These are phyloP conservation scores for Fomitopsis palustris DNA, from an alignment of 1,284 basidiomycete genomes.

Conservation along the genomic window DNA sequence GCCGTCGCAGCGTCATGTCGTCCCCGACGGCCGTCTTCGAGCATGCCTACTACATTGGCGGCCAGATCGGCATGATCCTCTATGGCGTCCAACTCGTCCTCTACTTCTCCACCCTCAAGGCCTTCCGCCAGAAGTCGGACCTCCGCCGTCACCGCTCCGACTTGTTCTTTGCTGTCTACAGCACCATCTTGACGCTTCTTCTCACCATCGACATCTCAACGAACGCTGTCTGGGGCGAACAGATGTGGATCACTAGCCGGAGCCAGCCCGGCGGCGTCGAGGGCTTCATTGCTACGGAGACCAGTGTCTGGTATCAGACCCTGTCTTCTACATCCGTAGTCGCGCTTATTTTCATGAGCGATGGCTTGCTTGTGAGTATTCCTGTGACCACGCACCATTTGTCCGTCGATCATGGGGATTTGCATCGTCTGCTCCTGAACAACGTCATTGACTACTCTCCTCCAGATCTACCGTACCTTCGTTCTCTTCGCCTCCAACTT, in stretches of 20 bases:
- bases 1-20: neutral
- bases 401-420: neutral
- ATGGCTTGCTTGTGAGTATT: constrained; percentile 15
- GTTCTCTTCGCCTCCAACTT: constrained; percentile 13
- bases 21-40: neutral
- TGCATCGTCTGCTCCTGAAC: too few relatives aligned
- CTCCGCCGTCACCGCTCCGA: neutral
- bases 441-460: neutral
- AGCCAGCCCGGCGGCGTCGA: constrained; percentile 11
- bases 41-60: neutral
- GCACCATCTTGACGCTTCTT: constrained; percentile 13
- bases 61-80: neutral
- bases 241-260: constrained; percentile 14
- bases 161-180: constrained; percentile 10
- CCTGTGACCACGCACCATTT: neutral
- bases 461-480: constrained; percentile 18
- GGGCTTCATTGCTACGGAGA: constrained; percentile 9
- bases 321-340: constrained; percentile 13
- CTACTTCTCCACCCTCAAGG: neutral
- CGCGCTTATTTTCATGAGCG: constrained; percentile 12
- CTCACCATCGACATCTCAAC: constrained; percentile 16
- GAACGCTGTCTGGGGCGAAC: constrained; percentile 17
- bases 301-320: constrained; percentile 16
- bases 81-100: neutral
- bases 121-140: neutral